Base-by-base conservation (phyloP, 192 early-diverging fungal genomes). In the Coemansia sp. region DNA sequence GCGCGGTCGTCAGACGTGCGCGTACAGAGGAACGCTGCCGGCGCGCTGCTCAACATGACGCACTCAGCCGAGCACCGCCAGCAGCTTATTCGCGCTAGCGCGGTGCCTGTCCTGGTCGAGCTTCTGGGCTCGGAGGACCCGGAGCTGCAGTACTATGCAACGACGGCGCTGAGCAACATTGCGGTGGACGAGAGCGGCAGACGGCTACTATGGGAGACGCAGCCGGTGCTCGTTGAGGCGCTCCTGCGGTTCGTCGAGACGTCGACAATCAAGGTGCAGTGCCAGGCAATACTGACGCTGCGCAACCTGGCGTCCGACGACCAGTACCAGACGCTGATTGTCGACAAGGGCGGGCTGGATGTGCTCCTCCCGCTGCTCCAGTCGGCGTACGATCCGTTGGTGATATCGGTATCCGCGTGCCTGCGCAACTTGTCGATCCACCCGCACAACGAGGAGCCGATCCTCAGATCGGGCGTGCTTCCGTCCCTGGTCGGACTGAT, bases 31-130 rank as follows among this genome's bases (percentile, higher is more conserved):
- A 95, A 95, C 67, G 93, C 94, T 1, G 91, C 92, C 9, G 94
- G 94, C 20, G 94, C 94, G 25, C 76, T 95, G 55, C 81, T 95
- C 54, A 95, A 95, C 75, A 93, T 95, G 91, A 95, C 94, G 19
- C 93, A 95, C 74, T 88, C 91, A 14, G 86, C 87, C 29, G 91
- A 92, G 67, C 93, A 91, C 68, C 86, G 92, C 43, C 86, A 89
- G 67, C 87, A 91, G 76, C 78, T 92, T n/a, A 90, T 93, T 32
- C 87, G 86, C 59, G 89, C 91, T 9, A 87, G 89, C 19, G 92
- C 92, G 20, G 86, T 95, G 59, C 91, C 94, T n/a, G 87, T 91
- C 11, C 81, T 94, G 13, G 91, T 94, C 41, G 81, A 83, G 46
- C 81, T 95, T 32, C 76, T 96, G 32, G 84, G 79, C 59, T 90